Evolutionary conservation across 768 basidiomycete species (phyloP), one percentile per base, ranked within the genome.

Genomic region (Lyophyllum semitale): DNA sequence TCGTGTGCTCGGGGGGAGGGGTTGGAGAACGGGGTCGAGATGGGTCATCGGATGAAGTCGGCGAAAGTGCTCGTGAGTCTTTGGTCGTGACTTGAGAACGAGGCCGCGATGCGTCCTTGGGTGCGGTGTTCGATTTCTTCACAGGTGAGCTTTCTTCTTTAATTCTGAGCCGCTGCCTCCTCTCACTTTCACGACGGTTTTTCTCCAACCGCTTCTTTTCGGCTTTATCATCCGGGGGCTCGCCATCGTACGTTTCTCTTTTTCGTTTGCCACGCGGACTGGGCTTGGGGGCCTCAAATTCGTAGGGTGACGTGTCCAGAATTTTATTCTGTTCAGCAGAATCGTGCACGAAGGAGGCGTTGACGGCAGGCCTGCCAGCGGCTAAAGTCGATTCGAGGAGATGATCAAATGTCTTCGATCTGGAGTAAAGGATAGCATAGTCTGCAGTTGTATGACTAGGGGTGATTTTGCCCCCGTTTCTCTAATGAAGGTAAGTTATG

Each of bases 381-480:
- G 68, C 62, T 6, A 66, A 30, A 6, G 78, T 72, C 4, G 73
- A 66, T 18, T 65, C 48, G 3, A 76, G 60, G 8, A 84, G 74
- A n/a, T 75, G 76, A 20, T 72, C 71, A 54, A 82, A 87, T 7
- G 76, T 76, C 59, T 76, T 78, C 17, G 82, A 79, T 23, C 77
- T 75, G 18, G 77, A 66, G 47, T 78, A 79, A 35, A 91, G 71
- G 32, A 92, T 76, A 12, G 79, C 75, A 64, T 81, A 88, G 63
- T 88, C 82, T 6, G 88, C 88, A 12, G 75, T 71, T 8, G 71
- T 66, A n/a, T 83, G 77, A 32, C 77, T 75, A 22, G 75, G 74
- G 11, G 76, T 77, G 47, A 89, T 84, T 56, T 66, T 77, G 8
- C 89, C 89, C 9, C 84, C 87, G 55, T 87, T 76, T 79, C 77